Conservation (phyloP, 1,139 yeast genomes). For the Nematodospora anomalae region DNA sequence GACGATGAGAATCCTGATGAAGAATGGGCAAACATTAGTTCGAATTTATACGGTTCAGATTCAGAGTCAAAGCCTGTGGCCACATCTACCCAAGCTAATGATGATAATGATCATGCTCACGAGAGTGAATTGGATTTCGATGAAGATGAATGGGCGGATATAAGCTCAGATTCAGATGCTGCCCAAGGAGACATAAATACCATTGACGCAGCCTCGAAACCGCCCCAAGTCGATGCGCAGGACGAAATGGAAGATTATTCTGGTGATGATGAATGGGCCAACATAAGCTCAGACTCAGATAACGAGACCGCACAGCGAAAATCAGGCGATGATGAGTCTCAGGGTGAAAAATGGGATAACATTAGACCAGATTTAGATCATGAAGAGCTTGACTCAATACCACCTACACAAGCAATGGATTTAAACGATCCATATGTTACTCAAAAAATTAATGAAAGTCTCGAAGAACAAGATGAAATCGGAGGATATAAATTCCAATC, state of each 20-base stretch:
- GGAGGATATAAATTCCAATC: conserved; percentile 4
- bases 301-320: neutral
- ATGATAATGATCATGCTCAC: conserved; percentile 7
- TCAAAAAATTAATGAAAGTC: conserved; percentile 3
- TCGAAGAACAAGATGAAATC: conserved; percentile 9
- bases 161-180: conserved; percentile 10
- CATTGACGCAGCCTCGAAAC: neutral
- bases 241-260: neutral
- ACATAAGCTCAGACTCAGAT: conserved; percentile 10
- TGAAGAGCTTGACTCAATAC: neutral
- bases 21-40: neutral
- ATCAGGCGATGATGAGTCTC: neutral
- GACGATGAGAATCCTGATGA: conserved; percentile 12
- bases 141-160: conserved; percentile 12
- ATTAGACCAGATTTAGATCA: conserved; percentile 6
- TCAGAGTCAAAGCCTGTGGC: neutral
- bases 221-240: neutral
- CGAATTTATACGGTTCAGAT: neutral
- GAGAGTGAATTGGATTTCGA: too few species aligned
- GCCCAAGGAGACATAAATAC: neutral
- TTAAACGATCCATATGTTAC: conserved; percentile 1
- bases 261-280: conserved; percentile 11
- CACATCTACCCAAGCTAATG: neutral
- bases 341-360: conserved; percentile 1
- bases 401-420: neutral